phyloP scores from a whole-genome alignment of 768 basidiomycete genomes.

The Boletales sp. region DNA sequence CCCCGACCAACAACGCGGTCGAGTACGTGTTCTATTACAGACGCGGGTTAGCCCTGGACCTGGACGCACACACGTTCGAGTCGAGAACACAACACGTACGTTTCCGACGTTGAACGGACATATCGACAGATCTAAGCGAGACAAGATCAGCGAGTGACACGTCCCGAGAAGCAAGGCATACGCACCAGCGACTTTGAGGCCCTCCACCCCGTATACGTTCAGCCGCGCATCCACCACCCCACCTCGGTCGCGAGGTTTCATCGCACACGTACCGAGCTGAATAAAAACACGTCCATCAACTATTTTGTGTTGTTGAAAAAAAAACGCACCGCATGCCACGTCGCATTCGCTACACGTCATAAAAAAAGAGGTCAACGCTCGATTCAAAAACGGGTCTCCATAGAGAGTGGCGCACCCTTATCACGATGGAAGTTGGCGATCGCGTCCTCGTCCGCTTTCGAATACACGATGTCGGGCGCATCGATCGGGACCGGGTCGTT shows the following conservation, averaged over 20 bases:
- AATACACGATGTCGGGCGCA: slow-evolving; percentile 30
- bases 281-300: not conserved
- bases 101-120: slow-evolving; percentile 24
- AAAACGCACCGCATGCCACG: not conserved
- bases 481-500: slow-evolving; percentile 19
- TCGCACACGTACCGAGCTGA: slow-evolving; percentile 69
- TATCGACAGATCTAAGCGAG: slow-evolving; percentile 35
- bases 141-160: not conserved
- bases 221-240: slow-evolving; percentile 63
- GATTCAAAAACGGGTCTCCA: not conserved
- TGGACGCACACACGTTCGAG: too few relatives aligned
- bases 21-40: slow-evolving; percentile 11
- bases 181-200: slow-evolving; percentile 59
- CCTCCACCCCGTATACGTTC: slow-evolving; percentile 59
- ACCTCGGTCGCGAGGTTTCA: slow-evolving; percentile 56
- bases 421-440: slow-evolving; percentile 25
- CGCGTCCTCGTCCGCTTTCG: slow-evolving; percentile 30
- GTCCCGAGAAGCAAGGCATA: not conserved
- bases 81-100: slow-evolving; percentile 1
- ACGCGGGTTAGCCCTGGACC: not conserved
- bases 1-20: slow-evolving; percentile 14
- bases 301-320: too few relatives aligned
- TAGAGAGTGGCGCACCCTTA: not conserved
- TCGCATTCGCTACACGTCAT: not conserved
- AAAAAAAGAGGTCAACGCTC: not conserved